Percentiles rank a stretch among this genome's conserved stretches.
phyloP scores from a whole-genome alignment of 106 monocot genomes.

The Dioscorea dumetorum region DNA sequence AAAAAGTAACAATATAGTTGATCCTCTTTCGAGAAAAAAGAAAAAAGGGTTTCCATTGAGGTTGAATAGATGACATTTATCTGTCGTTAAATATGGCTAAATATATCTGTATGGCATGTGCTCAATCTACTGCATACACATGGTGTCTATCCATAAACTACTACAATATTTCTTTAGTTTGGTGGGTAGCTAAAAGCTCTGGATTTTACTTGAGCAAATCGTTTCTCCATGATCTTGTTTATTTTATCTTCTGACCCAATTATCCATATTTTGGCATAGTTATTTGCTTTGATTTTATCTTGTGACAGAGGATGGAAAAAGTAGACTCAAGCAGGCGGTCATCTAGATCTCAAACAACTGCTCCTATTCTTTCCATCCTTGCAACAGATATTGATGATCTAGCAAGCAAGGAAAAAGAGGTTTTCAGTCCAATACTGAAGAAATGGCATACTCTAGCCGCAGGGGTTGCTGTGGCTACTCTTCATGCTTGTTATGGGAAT shows the following conservation, averaged over 20 bases:
- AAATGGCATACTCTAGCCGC: conserved; percentile 92
- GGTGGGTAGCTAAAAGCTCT: not conserved
- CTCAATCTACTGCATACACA: no score
- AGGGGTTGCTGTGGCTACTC: conserved; percentile 93
- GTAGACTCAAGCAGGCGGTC: conserved; percentile 68
- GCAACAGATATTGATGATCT: conserved; percentile 84
- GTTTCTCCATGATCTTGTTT: not conserved
- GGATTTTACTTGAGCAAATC: not conserved
- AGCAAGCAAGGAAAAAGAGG: conserved; percentile 75
- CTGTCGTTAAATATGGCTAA: not conserved
- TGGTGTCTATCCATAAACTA: no score
- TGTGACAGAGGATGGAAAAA: conserved; percentile 78
- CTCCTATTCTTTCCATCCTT: conserved; percentile 69
- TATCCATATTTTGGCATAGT: not conserved
- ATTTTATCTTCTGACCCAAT: not conserved
- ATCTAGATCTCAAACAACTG: conserved; percentile 27
- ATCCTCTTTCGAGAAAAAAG: not conserved
- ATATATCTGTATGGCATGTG: not conserved
- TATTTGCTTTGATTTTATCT: not conserved
- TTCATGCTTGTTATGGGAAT: conserved; percentile 94
- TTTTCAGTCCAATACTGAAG: conserved; percentile 84
- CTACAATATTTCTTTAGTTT: not conserved
- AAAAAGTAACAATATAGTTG: not conserved
- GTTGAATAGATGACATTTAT: not conserved
- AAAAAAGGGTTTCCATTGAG: not conserved